phyloP scores from a whole-genome alignment of 2,329 filamentous ascomycete species.

The Neopestalotiopsis sp. region DNA sequence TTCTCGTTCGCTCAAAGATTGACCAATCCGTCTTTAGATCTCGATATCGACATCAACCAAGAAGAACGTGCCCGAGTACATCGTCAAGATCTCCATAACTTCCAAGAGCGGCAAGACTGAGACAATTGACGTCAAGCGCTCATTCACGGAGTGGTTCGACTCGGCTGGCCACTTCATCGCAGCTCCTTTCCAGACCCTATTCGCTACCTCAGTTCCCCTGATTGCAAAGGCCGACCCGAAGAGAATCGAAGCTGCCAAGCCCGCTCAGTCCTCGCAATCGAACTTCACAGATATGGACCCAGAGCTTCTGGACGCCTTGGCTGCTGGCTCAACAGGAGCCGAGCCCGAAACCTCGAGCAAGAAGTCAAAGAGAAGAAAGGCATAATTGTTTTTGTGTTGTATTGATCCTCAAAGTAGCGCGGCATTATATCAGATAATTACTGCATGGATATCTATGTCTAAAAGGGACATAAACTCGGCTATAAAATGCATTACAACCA shows the following conservation, averaged over 20 bases:
- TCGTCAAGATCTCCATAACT: constrained; percentile 68
- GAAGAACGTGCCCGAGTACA: constrained; percentile 84
- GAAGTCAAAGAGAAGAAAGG: constrained; percentile 41
- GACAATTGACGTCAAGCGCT: constrained; percentile 60
- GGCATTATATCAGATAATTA: not conserved
- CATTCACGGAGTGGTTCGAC: constrained; percentile 82
- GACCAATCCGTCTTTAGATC: constrained; percentile 56
- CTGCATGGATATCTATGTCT: not conserved
- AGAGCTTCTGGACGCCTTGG: constrained; percentile 53
- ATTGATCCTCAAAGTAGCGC: not conserved
- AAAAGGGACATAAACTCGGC: not conserved
- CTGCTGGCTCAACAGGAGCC: constrained; percentile 28
- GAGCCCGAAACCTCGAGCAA: constrained; percentile 25
- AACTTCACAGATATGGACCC: constrained; percentile 45
- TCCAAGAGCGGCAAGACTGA: constrained; percentile 43
- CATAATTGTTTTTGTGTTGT: constrained; percentile 17
- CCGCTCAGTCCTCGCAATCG: not conserved
- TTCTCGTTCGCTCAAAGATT: not conserved
- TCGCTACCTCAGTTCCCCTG: constrained; percentile 69
- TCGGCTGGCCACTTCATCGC: constrained; percentile 72
- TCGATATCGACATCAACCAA: constrained; percentile 73
- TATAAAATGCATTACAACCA: not conserved
- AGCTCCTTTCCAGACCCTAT: constrained; percentile 77
- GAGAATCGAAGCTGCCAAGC: constrained; percentile 46
- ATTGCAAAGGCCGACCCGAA: constrained; percentile 71